Evolutionary conservation across 2,329 filamentous ascomycete genomes (phyloP), one percentile per base, ranked within the genome.

Genomic region (Salinomyces thailandicus): DNA sequence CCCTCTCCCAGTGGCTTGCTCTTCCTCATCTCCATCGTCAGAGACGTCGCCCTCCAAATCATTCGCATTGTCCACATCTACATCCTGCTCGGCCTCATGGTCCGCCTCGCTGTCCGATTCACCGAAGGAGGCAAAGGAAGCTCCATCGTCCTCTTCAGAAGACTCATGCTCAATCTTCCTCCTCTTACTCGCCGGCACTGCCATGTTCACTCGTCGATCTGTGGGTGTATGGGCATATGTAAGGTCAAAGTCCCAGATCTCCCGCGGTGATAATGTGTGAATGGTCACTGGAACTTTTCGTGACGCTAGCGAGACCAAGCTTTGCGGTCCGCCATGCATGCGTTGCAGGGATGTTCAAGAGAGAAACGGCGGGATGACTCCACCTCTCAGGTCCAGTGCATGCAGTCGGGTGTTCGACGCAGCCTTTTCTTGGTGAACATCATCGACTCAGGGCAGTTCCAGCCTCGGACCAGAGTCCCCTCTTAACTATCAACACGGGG

Each of bases 61-160:
- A n/a, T 31, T 33, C 18, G 24, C 15, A 39, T 40, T 15, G 31
- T 28, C 13, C 35, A 26, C 14, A 17, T 17, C 3, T 41, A 14
- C 28, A 33, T 38, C 28, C 7, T 18, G 5, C 22, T 6, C 29
- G 17, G 31, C 27, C 5, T 33, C 35, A n/a, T n/a, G n/a, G 22
- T 26, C 22, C 9, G 9, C 22, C n/a, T 30, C 33, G 8, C 30
- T 36, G 13, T 42, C 41, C n/a, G n/a, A n/a, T 13, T 46, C 44
- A 29, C 46, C 41, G 29, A 58, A 58, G 5, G 56, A 58, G n/a
- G 52, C 57, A 32, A 57, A 57, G 2, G 55, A 60, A 4, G 45
- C 49, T 31, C 50, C 47, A 15, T 49, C 47, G 13, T 51, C 50
- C 3, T 48, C 48, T n/a, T 51, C 48, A 5, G 54, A 51, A 2